Base-by-base conservation (phyloP, 139 green algal genomes). In the Picochlorum sp. region DNA sequence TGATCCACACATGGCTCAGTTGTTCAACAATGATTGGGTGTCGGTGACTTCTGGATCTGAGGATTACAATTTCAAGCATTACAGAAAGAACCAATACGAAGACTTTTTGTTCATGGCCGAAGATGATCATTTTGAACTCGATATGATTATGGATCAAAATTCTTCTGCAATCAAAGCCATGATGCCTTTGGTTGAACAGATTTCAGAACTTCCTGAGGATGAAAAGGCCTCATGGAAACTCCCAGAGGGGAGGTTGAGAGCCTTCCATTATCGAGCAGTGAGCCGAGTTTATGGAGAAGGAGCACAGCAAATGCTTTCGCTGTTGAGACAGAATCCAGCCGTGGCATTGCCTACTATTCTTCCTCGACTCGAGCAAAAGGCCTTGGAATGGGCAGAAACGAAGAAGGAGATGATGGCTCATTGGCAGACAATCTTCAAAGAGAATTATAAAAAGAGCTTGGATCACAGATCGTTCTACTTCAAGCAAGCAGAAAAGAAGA, bases 401-500 rank as follows among this genome's bases (percentile, higher is more conserved):
- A 82, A 84, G 59, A 62, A 71, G 12, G 77, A 88, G 24, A 94
- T 95, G 87, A 83, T 81, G 41, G 47, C 57, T 26, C 67, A 80
- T 2, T 98, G 91, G 91, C 67, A 72, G 30, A 76, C 85, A 50
- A 84, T 98, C 37, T 98, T 91, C 63, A 84, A 93, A 59, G 75
- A 85, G 56, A 99, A 99, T 77, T 97, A 96, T 74, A 77, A 94
- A 73, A 98, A 98, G 72, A 89, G 72, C 7, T 83, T 99, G 52
- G 93, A 99, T 80, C 90, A 98, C 75, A 87, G 89, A 59, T 87
- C 70, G 66, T 98, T 98, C 78, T 99, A 99, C 81, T 99, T 98
- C 82, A 99, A 99, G 77, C 93, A 97, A 71, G 74, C 70, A 18
- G 91, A 98, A 64, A 97, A 98, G 81, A 95, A 93, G 74, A 80